A percentile compares a stretch with the other conserved stretches of the same genome.
These are phyloP conservation scores for Botrytis galanthina DNA, from an alignment of 2,329 filamentous ascomycete species.

Conservation along the genomic window DNA sequence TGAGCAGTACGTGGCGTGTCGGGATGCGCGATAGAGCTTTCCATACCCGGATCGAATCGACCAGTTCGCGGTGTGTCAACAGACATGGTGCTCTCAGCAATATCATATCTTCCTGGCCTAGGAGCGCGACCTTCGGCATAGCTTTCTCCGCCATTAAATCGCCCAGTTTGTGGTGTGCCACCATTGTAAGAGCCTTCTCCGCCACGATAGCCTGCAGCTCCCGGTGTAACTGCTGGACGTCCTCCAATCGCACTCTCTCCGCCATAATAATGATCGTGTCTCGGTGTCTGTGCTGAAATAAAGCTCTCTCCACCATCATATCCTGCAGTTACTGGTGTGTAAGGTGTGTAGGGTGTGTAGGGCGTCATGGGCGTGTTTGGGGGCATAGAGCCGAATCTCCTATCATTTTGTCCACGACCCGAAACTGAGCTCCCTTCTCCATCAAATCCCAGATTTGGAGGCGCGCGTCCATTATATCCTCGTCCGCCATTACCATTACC, in stretches of 20 bases:
- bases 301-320: conserved; percentile 19
- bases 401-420: background rate
- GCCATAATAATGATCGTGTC: conserved; percentile 10
- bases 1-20: conserved; percentile 26
- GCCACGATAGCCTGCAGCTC: conserved; percentile 7
- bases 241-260: background rate
- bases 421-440: background rate
- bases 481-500: conserved; percentile 11
- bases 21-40: conserved; percentile 15
- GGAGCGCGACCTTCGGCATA: conserved; percentile 12
- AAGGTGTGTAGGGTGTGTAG: conserved; percentile 12
- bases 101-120: conserved; percentile 7
- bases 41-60: conserved; percentile 17
- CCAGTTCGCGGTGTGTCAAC: conserved; percentile 12
- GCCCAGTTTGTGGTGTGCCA: background rate
- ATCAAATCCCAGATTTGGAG: conserved; percentile 9
- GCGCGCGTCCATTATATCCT: conserved; percentile 20
- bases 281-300: conserved; percentile 8
- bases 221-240: conserved; percentile 7
- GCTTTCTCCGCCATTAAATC: conserved; percentile 9
- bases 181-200: conserved; percentile 10
- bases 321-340: conserved; percentile 12
- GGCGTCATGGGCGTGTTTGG: conserved; percentile 21
- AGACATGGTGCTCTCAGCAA: conserved; percentile 15
- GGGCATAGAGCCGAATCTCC: conserved; percentile 11